Evolutionary conservation across 495 filamentous ascomycete genomes (phyloP).

Genomic region (Aspergillus ellipticus): DNA sequence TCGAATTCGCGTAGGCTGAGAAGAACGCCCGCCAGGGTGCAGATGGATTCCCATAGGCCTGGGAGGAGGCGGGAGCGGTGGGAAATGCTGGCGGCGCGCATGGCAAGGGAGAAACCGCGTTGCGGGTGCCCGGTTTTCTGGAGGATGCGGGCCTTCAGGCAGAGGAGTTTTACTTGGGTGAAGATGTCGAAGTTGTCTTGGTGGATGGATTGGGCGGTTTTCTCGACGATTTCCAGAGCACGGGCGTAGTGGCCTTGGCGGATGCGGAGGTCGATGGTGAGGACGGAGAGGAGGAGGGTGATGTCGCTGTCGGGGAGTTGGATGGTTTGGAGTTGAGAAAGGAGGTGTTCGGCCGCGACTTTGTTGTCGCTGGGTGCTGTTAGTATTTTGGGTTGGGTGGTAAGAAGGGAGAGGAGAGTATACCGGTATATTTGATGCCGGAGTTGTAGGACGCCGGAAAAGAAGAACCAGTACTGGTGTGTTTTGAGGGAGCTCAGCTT

Average conservation of each 20-base stretch:
- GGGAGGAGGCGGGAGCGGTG: constrained; percentile 68
- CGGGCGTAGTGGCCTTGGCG: constrained; percentile 57
- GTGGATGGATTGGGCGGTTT: constrained; percentile 59
- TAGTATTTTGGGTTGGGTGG: constrained; percentile 11
- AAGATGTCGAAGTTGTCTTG: constrained; percentile 71
- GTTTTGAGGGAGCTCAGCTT: constrained; percentile 70
- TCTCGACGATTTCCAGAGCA: constrained; percentile 67
- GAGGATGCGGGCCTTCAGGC: constrained; percentile 71
- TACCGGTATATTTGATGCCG: constrained; percentile 65
- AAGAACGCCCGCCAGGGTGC: constrained; percentile 64
- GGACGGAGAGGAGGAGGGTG: constrained; percentile 61
- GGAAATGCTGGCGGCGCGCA: constrained; percentile 75
- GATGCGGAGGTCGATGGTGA: constrained; percentile 68
- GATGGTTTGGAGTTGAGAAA: constrained; percentile 57
- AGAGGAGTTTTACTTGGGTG: constrained; percentile 69
- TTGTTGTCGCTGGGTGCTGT: constrained; percentile 54
- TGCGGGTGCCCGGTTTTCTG: constrained; percentile 67
- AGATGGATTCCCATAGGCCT: constrained; percentile 73
- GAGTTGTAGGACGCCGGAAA: constrained; percentile 68
- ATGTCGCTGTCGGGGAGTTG: constrained; percentile 63
- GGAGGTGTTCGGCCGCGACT: constrained; percentile 61
- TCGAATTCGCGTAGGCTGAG: constrained; percentile 71
- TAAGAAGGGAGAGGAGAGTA: constrained; percentile 1
- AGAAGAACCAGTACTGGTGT: constrained; percentile 75
- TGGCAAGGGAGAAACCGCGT: constrained; percentile 76